Evolutionary conservation across 208 protist species (phyloP).

Genomic region (Leishmania lainsoni): DNA sequence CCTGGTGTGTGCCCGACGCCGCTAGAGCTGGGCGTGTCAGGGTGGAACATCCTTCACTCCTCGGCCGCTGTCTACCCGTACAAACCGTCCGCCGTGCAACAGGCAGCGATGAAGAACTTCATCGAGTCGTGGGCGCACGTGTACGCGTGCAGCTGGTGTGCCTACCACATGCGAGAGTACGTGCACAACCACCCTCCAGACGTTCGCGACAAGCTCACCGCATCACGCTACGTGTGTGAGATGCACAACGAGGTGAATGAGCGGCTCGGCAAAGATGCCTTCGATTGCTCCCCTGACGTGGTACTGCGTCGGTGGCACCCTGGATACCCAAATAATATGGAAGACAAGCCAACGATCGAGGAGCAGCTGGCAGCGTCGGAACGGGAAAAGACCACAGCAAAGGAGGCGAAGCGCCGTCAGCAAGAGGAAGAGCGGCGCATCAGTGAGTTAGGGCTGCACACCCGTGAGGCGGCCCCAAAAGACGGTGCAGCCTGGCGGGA

Average conservation of each 20-base stretch:
- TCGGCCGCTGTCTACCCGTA: slow-evolving; percentile 85
- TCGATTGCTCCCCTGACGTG: slow-evolving; percentile 74
- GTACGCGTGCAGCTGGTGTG: slow-evolving; percentile 89
- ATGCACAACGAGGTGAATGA: slow-evolving; percentile 91
- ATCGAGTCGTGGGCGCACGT: slow-evolving; percentile 77
- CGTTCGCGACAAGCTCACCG: slow-evolving; percentile 61
- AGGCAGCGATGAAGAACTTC: slow-evolving; percentile 76
- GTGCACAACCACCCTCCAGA: slow-evolving; percentile 69
- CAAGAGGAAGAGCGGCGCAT: slow-evolving; percentile 19
- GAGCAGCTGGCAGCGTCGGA: slow-evolving; percentile 47
- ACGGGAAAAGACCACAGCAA: slow-evolving; percentile 20
- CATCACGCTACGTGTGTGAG: slow-evolving; percentile 85
- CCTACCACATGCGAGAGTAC: slow-evolving; percentile 87
- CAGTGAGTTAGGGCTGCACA: slow-evolving; percentile 15
- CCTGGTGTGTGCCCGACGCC: slow-evolving; percentile 65
- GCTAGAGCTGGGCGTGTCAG: slow-evolving; percentile 66
- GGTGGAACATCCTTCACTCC: slow-evolving; percentile 89
- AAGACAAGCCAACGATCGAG: slow-evolving; percentile 69
- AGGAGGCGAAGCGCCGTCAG: slow-evolving; percentile 13
- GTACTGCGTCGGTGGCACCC: slow-evolving; percentile 88
- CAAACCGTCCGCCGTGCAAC: slow-evolving; percentile 58
- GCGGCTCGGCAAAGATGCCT: slow-evolving; percentile 67
- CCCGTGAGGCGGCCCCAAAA: slow-evolving; percentile 8
- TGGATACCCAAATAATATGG: slow-evolving; percentile 82
- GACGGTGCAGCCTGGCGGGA: slow-evolving; percentile 20